A percentile compares a stretch with the other conserved stretches of the same genome.
Evolutionary conservation across 1,284 basidiomycete genomes (phyloP).

Genomic region (Apiotrichum siamense): DNA sequence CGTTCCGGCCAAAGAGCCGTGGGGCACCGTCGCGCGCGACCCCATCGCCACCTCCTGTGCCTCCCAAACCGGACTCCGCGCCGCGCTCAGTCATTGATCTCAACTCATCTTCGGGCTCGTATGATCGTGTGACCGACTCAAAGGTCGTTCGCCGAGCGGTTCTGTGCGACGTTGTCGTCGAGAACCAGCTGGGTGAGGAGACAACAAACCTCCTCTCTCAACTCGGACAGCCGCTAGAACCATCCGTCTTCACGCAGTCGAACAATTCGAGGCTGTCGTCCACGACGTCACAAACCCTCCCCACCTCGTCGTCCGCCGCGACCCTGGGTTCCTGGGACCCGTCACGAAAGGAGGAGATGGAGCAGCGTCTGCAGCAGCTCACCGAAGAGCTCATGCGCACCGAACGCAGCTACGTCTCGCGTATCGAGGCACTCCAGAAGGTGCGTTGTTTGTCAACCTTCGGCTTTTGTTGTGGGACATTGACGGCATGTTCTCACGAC

Average conservation of each 20-base stretch:
- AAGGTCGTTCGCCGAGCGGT: constrained; percentile 38
- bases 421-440: constrained; percentile 39
- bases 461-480: neutral
- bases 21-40: neutral
- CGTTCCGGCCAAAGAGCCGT: constrained; percentile 15
- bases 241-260: neutral
- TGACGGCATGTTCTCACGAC: neutral
- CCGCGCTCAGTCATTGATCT: constrained; percentile 27
- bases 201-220: constrained; percentile 32
- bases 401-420: constrained; percentile 41
- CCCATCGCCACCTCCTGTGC: constrained; percentile 9
- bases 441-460: constrained; percentile 20
- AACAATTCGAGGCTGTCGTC: too few relatives aligned
- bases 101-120: constrained; percentile 36
- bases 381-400: constrained; percentile 45
- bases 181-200: constrained; percentile 35
- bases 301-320: constrained; percentile 7
- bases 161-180: constrained; percentile 41
- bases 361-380: constrained; percentile 24
- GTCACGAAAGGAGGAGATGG: constrained; percentile 31
- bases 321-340: constrained; percentile 17
- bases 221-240: constrained; percentile 34
- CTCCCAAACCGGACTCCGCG: constrained; percentile 8
- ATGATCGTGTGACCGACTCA: constrained; percentile 25
- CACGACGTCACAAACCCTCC: constrained; percentile 25